phyloP scores from a whole-genome alignment of 2,329 filamentous ascomycete genomes.

The Harringtonia lauricola region DNA sequence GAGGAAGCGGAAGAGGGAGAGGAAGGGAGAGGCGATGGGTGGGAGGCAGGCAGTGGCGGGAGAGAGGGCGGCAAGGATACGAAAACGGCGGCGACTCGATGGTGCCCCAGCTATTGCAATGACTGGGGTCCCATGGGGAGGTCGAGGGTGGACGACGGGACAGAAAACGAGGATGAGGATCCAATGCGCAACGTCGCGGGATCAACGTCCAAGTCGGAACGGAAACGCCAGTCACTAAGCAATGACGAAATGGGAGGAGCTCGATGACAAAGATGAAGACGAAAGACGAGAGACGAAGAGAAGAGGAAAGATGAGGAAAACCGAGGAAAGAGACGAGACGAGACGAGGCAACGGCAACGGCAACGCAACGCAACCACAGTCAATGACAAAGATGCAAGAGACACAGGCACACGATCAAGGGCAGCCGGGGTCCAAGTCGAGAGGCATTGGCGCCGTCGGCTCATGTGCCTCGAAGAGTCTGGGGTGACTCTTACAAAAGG shows the following conservation, averaged over 20 bases:
- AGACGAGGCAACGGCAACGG: too few relatives aligned
- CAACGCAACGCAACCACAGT: too few relatives aligned
- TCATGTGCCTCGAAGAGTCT: conserved; percentile 4
- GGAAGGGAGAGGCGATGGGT: too few relatives aligned
- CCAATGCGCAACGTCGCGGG: neutral
- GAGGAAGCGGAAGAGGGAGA: too few relatives aligned
- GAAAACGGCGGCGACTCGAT: neutral
- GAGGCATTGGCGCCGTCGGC: conserved; percentile 1
- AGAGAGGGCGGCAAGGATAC: neutral
- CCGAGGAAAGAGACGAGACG: too few relatives aligned
- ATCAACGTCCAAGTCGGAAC: too few relatives aligned
- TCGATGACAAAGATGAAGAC: neutral
- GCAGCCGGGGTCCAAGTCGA: neutral
- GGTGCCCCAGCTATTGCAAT: neutral
- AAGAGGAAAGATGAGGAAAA: neutral
- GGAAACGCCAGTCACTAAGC: too few relatives aligned
- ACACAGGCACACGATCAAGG: neutral
- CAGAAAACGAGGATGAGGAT: neutral
- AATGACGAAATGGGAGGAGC: too few relatives aligned
- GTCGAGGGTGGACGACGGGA: neutral
- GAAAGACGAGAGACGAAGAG: neutral
- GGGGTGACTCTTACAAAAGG: neutral
- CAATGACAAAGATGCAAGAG: neutral
- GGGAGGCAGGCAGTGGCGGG: too few relatives aligned
- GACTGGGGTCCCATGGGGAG: conserved; percentile 2